Evolutionary conservation across 257 asterid species (phyloP).

Genomic region (Paraleonurus japonicus): DNA sequence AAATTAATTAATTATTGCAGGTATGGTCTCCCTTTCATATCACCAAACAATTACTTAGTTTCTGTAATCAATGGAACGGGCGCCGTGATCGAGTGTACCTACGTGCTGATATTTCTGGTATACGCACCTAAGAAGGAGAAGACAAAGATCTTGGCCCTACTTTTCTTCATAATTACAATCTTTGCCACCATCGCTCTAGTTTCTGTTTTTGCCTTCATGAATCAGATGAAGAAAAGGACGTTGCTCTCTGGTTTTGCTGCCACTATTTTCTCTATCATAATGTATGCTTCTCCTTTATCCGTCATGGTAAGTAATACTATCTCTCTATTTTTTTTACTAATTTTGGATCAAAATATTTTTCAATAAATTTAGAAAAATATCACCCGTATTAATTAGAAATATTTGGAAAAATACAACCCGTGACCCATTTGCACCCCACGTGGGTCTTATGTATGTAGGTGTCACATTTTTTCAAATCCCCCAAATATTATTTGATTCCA

Average conservation of each 20-base stretch:
- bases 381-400: too few species aligned
- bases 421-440: too few species aligned
- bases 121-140: constrained; percentile 71
- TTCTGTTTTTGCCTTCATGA: constrained; percentile 48
- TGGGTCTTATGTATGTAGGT: too few species aligned
- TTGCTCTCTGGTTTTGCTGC: constrained; percentile 63
- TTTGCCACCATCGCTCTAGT: constrained; percentile 57
- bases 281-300: constrained; percentile 85
- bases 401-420: too few species aligned
- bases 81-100: constrained; percentile 51
- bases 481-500: background rate
- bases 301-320: constrained; percentile 61
- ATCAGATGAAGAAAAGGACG: constrained; percentile 35
- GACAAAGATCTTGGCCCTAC: constrained; percentile 50
- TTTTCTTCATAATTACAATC: constrained; percentile 38
- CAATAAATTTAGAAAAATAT: too few species aligned
- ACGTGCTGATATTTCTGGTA: constrained; percentile 52
- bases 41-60: constrained; percentile 58
- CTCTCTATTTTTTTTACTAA: background rate
- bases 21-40: constrained; percentile 63
- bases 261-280: constrained; percentile 57
- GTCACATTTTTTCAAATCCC: too few species aligned
- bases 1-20: background rate
- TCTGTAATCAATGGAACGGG: constrained; percentile 63
- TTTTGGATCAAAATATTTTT: background rate